These are phyloP conservation scores for Paxillus ammoniavirescens DNA, from an alignment of 768 basidiomycete species.

Conservation along the genomic window DNA sequence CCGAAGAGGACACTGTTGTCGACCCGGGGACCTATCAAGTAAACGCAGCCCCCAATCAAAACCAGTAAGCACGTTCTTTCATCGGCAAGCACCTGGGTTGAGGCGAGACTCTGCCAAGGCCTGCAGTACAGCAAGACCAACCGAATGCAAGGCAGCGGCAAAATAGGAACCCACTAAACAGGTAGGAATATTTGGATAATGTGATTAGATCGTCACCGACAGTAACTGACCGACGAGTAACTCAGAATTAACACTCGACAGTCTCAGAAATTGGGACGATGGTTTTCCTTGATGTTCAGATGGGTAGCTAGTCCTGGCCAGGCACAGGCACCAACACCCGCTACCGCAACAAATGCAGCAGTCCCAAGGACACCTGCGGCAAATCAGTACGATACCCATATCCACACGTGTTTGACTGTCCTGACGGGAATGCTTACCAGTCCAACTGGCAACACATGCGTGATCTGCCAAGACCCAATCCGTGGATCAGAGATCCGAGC, in stretches of 20 bases:
- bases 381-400: conserved; percentile 14
- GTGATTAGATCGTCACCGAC: not conserved
- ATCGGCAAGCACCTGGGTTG: not conserved
- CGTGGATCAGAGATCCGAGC: conserved; percentile 24
- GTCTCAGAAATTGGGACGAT: conserved; percentile 14
- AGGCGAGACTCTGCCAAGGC: conserved; percentile 2
- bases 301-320: not conserved
- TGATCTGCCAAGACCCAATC: conserved; percentile 36
- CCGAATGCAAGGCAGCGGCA: not conserved
- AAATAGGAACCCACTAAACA: not conserved
- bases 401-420: not conserved
- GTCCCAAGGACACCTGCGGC: not conserved
- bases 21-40: not conserved
- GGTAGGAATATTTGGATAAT: conserved; percentile 5
- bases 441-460: conserved; percentile 31
- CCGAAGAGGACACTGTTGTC: conserved; percentile 3
- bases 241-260: not conserved
- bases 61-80: not conserved
- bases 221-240: not conserved
- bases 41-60: not conserved
- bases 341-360: not conserved
- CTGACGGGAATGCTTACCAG: conserved; percentile 3
- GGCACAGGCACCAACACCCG: not conserved
- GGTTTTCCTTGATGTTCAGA: conserved; percentile 16
- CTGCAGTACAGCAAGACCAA: not conserved